A percentile compares a stretch with the other conserved stretches of the same genome.
Conservation (phyloP, 2,329 filamentous ascomycete species). For the Zopfia rhizophila region DNA sequence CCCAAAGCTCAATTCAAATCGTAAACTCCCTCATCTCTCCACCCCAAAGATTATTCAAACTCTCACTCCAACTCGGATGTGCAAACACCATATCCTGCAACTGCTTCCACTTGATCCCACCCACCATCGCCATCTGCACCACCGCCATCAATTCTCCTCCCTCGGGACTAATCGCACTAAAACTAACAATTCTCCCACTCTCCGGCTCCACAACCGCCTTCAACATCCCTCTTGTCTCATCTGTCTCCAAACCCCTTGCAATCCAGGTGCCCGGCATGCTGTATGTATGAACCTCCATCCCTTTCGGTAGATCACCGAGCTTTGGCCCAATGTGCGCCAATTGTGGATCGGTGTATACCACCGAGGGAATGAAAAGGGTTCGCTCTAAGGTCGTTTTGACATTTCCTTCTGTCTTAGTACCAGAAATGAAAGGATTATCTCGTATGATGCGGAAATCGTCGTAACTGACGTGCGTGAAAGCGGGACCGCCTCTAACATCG, state of each 20-base stretch:
- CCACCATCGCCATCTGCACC: slow-evolving; percentile 54
- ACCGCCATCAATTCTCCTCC: slow-evolving; percentile 65
- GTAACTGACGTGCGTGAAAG: slow-evolving; percentile 67
- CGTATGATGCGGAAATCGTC: slow-evolving; percentile 66
- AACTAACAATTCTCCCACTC: slow-evolving; percentile 62
- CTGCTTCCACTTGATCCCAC: slow-evolving; percentile 60
- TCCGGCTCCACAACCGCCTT: slow-evolving; percentile 63
- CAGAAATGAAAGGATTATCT: slow-evolving; percentile 52
- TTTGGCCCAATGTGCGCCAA: slow-evolving; percentile 63
- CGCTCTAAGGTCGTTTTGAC: slow-evolving; percentile 25
- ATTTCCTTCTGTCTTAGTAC: background rate
- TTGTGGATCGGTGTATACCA: slow-evolving; percentile 65
- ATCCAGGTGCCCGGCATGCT: slow-evolving; percentile 64
- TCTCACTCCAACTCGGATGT: slow-evolving; percentile 63
- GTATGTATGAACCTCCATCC: slow-evolving; percentile 10
- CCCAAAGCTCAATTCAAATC: too few species aligned
- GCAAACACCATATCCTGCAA: slow-evolving; percentile 52
- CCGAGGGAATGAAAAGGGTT: slow-evolving; percentile 55
- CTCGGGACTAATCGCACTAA: slow-evolving; percentile 63
- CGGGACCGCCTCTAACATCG: slow-evolving; percentile 63
- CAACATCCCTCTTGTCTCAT: slow-evolving; percentile 63
- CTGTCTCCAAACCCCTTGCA: slow-evolving; percentile 62
- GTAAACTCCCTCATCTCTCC: slow-evolving; percentile 23
- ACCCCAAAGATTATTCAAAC: slow-evolving; percentile 33
- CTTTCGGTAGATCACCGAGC: slow-evolving; percentile 49